Evolutionary conservation across 495 filamentous ascomycete species (phyloP), one percentile per base, ranked within the genome.

Genomic region (Schizothecium vesticola): DNA sequence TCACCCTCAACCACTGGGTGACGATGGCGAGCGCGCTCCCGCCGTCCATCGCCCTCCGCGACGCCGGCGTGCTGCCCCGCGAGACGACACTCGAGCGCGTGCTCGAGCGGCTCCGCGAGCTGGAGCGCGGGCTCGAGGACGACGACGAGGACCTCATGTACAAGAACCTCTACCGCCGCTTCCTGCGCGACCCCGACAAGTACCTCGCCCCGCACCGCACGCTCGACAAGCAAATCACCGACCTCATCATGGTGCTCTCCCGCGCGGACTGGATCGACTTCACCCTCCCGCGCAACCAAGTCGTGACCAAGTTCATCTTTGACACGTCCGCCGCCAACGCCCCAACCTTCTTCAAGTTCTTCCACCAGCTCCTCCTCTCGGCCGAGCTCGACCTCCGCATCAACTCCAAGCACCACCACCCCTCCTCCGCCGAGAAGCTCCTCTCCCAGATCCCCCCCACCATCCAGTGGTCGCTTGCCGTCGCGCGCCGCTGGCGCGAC

Each of bases 321-420:
- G 84, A 85, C 69, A 79, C 79, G 29, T 78, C 43, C 56, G 76
- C 70, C 1, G 67, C 63, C 55, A 79, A 77, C 65, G 67, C 73
- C 22, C 72, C 77, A 22, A 77, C 77, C 57, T 83, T 82, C 69
- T 82, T 82, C 56, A 86, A 85, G 58, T 91, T 92, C 80, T 92
- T 90, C 75, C 89, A 91, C 77, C 90, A 91, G 76, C 77, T 92
- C 26, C 79, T 92, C 11, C 81, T 92, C 57, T 87, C 88, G 67
- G 80, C 89, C 63, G 90, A 91, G 75, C 79, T 92, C 5, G 86
- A 90, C 69, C 74, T 86, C 55, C 85, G 90, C 22, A 86, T 90
- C 62, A 82, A 86, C 68, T 86, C 82, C 10, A 76, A 77, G 6
- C 76, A 82, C 33, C 85, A 88, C 77, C 73, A 79, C 12, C 82